phyloP scores from a whole-genome alignment of 305 asterid genomes.

The Rubia tinctorum region DNA sequence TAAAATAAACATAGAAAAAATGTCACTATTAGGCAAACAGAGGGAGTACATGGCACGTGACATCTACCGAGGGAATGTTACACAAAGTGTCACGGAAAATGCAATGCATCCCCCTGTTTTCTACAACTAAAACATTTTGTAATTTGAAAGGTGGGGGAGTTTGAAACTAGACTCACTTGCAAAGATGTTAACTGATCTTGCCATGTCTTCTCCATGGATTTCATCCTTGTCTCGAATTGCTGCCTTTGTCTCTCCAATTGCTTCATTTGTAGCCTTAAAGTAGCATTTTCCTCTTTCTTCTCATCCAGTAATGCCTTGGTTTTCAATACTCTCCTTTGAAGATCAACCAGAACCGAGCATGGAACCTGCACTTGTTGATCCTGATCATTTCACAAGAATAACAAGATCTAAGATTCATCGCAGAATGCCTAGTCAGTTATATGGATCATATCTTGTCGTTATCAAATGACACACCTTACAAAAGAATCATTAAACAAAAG shows the following conservation, averaged over 20 bases:
- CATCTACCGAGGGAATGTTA: background rate
- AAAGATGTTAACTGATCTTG: slow-evolving; percentile 63
- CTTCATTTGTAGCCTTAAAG: slow-evolving; percentile 35
- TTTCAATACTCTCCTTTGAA: slow-evolving; percentile 47
- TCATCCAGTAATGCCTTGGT: slow-evolving; percentile 56
- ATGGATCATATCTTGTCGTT: background rate
- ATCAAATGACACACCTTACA: background rate
- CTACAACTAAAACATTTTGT: background rate
- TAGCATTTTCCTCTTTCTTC: slow-evolving; percentile 49
- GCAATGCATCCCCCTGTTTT: no score
- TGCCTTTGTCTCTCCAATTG: slow-evolving; percentile 49
- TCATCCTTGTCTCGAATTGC: slow-evolving; percentile 58
- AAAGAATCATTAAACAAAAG: background rate
- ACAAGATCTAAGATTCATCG: background rate
- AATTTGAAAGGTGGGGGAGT: background rate
- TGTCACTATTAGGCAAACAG: no score
- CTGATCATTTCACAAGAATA: slow-evolving; percentile 19
- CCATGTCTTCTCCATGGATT: slow-evolving; percentile 65
- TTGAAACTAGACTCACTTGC: slow-evolving; percentile 43
- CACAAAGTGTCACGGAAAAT: background rate
- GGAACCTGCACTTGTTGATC: slow-evolving; percentile 33
- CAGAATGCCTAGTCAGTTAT: background rate
- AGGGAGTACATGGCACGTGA: no score
- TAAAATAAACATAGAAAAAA: no score
- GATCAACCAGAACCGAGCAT: slow-evolving; percentile 37